Conservation (phyloP, 2,329 filamentous ascomycete species). For the Diplocarpon rosae region DNA sequence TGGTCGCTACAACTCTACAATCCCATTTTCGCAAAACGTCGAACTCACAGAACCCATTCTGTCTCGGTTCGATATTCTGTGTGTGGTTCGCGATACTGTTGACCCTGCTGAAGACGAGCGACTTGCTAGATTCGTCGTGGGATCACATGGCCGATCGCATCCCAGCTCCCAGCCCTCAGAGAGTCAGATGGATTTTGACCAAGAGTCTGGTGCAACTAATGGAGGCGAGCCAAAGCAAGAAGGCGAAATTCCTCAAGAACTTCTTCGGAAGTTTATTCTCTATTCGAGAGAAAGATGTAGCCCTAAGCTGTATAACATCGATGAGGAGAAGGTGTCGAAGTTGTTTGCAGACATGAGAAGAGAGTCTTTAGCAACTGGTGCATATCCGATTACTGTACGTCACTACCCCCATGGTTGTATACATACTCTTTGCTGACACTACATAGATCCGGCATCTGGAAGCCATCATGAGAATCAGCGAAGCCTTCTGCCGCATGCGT, state of each 20-base stretch:
- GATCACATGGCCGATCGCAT: conserved; percentile 86
- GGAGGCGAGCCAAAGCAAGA: conserved; percentile 39
- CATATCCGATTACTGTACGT: conserved; percentile 94
- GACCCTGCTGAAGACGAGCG: conserved; percentile 88
- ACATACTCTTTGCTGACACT: conserved; percentile 8
- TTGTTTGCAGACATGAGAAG: conserved; percentile 94
- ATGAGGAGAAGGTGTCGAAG: conserved; percentile 90
- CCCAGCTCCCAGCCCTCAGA: conserved; percentile 41
- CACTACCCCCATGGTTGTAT: neutral
- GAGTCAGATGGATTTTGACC: conserved; percentile 53
- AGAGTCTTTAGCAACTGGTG: conserved; percentile 85
- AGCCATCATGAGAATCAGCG: conserved; percentile 91
- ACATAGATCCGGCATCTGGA: conserved; percentile 85
- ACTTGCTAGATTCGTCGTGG: conserved; percentile 87
- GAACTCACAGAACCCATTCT: conserved; percentile 94
- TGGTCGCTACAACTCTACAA: conserved; percentile 91
- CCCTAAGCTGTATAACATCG: conserved; percentile 93
- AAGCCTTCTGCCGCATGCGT: conserved; percentile 95
- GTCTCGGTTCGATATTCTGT: conserved; percentile 95
- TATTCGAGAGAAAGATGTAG: conserved; percentile 83
- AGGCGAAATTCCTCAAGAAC: conserved; percentile 77
- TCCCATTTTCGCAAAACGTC: conserved; percentile 92
- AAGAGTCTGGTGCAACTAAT: conserved; percentile 34
- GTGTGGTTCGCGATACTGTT: conserved; percentile 90
- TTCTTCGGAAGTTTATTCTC: conserved; percentile 91